Evolutionary conservation across 1,284 basidiomycete genomes (phyloP).

Genomic region (Golubevia pallescens): DNA sequence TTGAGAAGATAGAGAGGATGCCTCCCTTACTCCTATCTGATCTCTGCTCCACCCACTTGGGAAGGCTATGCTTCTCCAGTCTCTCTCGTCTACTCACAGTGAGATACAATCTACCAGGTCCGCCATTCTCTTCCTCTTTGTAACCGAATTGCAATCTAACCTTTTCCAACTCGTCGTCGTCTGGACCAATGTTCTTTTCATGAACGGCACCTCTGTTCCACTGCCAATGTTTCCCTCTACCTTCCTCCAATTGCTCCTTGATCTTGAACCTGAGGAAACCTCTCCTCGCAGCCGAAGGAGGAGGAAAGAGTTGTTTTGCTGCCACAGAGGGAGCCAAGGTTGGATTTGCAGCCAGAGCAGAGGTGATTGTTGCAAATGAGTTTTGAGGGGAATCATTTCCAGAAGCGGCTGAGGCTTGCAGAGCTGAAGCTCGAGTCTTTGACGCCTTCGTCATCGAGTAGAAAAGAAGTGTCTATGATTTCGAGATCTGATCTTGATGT

Average conservation of each 20-base stretch:
- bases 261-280: constrained; percentile 47
- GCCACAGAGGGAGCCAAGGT: constrained; percentile 33
- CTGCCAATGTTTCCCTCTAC: constrained; percentile 49
- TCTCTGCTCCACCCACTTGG: no score
- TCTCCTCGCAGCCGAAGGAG: constrained; percentile 34
- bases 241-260: constrained; percentile 49
- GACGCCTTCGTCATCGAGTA: no score
- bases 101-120: constrained; percentile 48
- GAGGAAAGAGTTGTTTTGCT: constrained; percentile 39
- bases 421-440: no score
- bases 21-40: no score
- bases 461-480: no score
- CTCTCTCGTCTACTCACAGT: constrained; percentile 23
- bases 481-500: no score
- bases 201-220: constrained; percentile 57
- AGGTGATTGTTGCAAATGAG: constrained; percentile 46
- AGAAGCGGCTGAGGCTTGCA: not conserved
- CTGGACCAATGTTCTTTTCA: constrained; percentile 37
- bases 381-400: constrained; percentile 4
- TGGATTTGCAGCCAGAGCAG: constrained; percentile 48
- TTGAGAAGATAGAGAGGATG: no score
- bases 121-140: constrained; percentile 31
- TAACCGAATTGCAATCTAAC: constrained; percentile 46
- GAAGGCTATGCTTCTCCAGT: no score
- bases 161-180: constrained; percentile 44